Percentiles rank a stretch among this genome's conserved stretches.
phyloP scores from a whole-genome alignment of 306 rosid genomes.

The Ammopiptanthus mongolicus region DNA sequence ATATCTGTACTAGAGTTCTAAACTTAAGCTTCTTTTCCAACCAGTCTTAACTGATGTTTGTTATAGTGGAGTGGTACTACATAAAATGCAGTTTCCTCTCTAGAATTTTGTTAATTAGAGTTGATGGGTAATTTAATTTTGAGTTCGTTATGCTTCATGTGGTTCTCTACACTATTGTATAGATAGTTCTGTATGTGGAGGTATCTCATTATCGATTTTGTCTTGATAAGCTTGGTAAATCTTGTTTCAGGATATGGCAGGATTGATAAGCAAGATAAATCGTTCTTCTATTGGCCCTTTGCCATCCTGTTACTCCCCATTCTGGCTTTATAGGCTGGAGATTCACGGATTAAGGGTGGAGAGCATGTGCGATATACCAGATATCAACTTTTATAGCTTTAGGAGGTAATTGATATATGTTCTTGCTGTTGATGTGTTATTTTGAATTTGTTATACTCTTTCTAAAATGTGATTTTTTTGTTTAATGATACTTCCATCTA shows the following conservation, averaged over 20 bases:
- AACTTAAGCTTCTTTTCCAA: neutral
- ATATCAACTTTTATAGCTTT: too few species aligned
- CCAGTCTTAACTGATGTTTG: too few species aligned
- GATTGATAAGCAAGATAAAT: conserved; percentile 92
- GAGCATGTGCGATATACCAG: too few species aligned
- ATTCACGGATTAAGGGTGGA: too few species aligned
- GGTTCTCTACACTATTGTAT: neutral
- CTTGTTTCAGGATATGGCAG: conserved; percentile 93
- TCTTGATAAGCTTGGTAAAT: conserved; percentile 12
- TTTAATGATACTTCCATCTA: too few species aligned
- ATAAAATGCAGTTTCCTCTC: neutral
- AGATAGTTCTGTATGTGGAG: neutral
- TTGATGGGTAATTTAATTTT: neutral
- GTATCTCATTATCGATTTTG: neutral
- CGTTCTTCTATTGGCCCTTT: conserved; percentile 95
- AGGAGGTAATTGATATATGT: too few species aligned
- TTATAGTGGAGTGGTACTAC: neutral
- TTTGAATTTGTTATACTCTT: too few species aligned
- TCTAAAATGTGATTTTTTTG: too few species aligned
- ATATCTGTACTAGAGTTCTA: neutral
- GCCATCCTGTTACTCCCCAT: conserved; percentile 91
- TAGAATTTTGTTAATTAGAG: neutral
- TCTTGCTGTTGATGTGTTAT: too few species aligned
- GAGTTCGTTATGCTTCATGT: neutral
- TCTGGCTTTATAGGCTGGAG: too few species aligned